phyloP scores from a whole-genome alignment of 768 basidiomycete species.

The Lactarius pseudohatsudake region DNA sequence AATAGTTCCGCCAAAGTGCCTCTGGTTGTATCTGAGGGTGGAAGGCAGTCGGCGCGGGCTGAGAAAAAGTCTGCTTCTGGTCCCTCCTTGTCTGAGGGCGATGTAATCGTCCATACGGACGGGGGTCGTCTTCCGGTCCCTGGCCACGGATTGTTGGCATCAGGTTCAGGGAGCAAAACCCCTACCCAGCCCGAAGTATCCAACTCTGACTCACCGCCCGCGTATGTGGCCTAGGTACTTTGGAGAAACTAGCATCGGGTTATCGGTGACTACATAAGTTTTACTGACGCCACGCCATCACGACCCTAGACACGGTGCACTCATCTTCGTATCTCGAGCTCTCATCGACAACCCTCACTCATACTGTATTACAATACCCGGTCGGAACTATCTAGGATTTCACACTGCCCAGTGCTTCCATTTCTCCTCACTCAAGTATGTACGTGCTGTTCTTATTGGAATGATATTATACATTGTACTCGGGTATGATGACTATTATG shows the following conservation, averaged over 20 bases:
- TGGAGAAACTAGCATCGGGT: neutral
- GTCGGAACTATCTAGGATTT: neutral
- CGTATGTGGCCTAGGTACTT: slow-evolving; percentile 18
- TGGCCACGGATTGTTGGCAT: neutral
- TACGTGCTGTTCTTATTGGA: neutral
- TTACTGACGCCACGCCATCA: neutral
- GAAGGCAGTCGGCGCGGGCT: neutral
- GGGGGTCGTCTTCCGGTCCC: slow-evolving; percentile 6
- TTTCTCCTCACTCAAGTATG: neutral
- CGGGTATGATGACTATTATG: neutral
- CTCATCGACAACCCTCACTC: neutral
- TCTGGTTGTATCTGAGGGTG: neutral
- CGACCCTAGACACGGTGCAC: neutral
- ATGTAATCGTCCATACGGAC: slow-evolving; percentile 7
- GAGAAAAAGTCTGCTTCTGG: slow-evolving; percentile 9
- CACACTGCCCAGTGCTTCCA: neutral
- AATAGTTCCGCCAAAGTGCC: neutral
- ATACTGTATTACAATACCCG: neutral
- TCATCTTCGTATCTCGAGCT: neutral
- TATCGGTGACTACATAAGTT: neutral
- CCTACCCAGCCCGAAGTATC: neutral
- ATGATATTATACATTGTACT: neutral
- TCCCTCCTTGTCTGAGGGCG: neutral
- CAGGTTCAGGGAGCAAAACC: slow-evolving; percentile 3
- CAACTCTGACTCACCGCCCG: slow-evolving; percentile 13